Conservation (phyloP, 2,329 filamentous ascomycete genomes). For the Pseudogymnoascus pannorum region DNA sequence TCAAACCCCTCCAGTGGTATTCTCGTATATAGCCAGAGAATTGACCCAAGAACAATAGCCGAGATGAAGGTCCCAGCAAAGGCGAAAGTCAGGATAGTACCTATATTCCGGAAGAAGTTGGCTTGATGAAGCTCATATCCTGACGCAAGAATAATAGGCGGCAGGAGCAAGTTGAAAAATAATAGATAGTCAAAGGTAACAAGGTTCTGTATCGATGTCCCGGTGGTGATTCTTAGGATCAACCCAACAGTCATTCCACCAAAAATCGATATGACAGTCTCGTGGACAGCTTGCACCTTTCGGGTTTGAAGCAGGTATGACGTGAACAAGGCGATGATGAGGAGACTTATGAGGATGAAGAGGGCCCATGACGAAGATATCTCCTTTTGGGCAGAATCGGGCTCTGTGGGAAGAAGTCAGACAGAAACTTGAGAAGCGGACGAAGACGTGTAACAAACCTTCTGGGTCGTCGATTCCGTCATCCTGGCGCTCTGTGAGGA, state of each 20-base stretch:
- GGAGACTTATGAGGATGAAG: constrained; percentile 90
- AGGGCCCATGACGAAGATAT: constrained; percentile 94
- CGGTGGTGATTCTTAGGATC: constrained; percentile 72
- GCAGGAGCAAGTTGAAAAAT: constrained; percentile 98
- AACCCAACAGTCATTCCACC: constrained; percentile 96
- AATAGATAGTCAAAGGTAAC: constrained; percentile 98
- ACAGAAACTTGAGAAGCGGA: constrained; percentile 6
- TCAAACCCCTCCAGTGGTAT: constrained; percentile 79
- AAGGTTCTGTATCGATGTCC: constrained; percentile 76
- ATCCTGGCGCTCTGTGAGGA: constrained; percentile 21
- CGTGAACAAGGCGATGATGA: constrained; percentile 91
- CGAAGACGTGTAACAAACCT: constrained; percentile 17
- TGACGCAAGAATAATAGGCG: constrained; percentile 93
- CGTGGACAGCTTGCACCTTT: constrained; percentile 95
- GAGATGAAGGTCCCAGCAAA: constrained; percentile 97
- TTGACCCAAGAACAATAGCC: constrained; percentile 82
- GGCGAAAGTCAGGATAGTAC: constrained; percentile 93
- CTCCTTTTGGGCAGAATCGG: constrained; percentile 84
- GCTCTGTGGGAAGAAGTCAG: constrained; percentile 38
- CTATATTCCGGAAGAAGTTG: constrained; percentile 98
- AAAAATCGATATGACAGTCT: constrained; percentile 97
- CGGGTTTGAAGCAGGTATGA: constrained; percentile 95
- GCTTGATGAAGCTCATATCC: constrained; percentile 97
- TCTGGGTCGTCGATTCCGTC: constrained; percentile 24
- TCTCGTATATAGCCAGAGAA: constrained; percentile 82